Evolutionary conservation across 228 moss, liverwort and hornwort genomes (phyloP).

Genomic region (Sphagnum magellanicum): DNA sequence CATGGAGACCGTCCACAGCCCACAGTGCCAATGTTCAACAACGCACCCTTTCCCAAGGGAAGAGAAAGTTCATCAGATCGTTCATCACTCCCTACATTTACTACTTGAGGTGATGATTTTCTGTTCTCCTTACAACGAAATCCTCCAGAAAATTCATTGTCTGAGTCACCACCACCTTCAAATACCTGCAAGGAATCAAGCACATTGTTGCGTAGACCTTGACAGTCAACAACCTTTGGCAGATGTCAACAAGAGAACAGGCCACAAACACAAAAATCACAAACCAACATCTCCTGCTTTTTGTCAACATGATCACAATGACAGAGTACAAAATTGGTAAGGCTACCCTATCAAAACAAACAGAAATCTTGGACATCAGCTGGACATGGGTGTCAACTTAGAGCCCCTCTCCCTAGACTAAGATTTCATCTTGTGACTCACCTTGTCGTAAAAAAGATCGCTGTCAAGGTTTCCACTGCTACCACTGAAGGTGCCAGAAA

Average conservation of each 20-base stretch:
- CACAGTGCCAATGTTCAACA: slow-evolving; percentile 27
- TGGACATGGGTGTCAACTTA: no score
- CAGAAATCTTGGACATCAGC: no score
- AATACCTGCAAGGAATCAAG: slow-evolving; percentile 39
- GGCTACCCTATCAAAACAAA: no score
- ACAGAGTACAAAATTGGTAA: no score
- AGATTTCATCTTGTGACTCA: slow-evolving; percentile 3
- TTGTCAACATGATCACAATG: no score
- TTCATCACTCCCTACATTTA: slow-evolving; percentile 54
- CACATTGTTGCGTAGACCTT: background rate
- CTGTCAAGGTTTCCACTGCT: slow-evolving; percentile 84
- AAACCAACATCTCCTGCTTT: no score
- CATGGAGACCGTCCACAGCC: slow-evolving; percentile 57
- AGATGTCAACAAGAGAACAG: no score
- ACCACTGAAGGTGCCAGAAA: slow-evolving; percentile 81
- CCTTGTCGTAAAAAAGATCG: slow-evolving; percentile 87
- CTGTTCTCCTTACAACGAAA: slow-evolving; percentile 53
- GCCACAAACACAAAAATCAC: no score
- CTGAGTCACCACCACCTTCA: slow-evolving; percentile 77
- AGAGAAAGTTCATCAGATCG: slow-evolving; percentile 41
- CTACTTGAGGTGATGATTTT: slow-evolving; percentile 61
- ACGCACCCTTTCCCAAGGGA: slow-evolving; percentile 52
- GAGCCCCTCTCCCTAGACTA: no score
- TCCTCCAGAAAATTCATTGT: slow-evolving; percentile 47
- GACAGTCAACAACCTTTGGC: no score